Evolutionary conservation across 169 alveolate species (phyloP), one percentile per base, ranked within the genome.

Genomic region (Gregarina niphandrodes): DNA sequence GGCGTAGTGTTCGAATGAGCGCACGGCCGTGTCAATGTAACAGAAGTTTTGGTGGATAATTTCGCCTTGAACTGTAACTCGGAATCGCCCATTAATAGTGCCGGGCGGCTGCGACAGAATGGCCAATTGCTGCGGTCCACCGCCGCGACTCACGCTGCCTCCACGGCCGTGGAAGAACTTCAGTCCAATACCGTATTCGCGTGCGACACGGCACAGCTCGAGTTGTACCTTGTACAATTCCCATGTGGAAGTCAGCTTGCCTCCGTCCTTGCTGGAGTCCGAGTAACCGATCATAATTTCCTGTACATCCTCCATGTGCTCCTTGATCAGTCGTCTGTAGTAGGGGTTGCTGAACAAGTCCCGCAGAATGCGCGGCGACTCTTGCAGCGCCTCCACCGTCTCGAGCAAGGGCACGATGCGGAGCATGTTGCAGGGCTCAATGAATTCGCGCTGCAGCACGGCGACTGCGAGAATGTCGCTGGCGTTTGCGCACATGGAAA

Each of bases 261-360:
- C 76, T 15, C 78, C 82, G 49, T 72, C 82, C 57, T 72, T 72
- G 18, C 77, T 74, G 20, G 77, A 64, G 49, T 72, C 82, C 2
- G 82, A 72, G 52, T 67, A 72, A 11, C 82, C 82, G 18, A 72
- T 64, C 82, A 72, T 72, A 20, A 72, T 67, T 42, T 72, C 77
- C 37, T 52, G 61, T 17, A 19, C 28, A 21, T 67, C 37, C 60
- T 65, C 45, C 53, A 32, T 45, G 44, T 64, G 70, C 7, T 41
- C 34, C 18, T 37, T 53, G 32, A 42, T 44, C 36, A 72, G 50
- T 49, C 67, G 69, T 21, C 49, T 53, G 57, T 72, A 72, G 75
- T 76, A 67, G 37, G 57, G 46, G 41, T 57, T 53, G 49, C 58
- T 47, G 39, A 72, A 38, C 12, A 69, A 54, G n/a, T 49, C 48